Evolutionary conservation across 495 filamentous ascomycete species (phyloP).

Genomic region (Aspergillus ellipticus): DNA sequence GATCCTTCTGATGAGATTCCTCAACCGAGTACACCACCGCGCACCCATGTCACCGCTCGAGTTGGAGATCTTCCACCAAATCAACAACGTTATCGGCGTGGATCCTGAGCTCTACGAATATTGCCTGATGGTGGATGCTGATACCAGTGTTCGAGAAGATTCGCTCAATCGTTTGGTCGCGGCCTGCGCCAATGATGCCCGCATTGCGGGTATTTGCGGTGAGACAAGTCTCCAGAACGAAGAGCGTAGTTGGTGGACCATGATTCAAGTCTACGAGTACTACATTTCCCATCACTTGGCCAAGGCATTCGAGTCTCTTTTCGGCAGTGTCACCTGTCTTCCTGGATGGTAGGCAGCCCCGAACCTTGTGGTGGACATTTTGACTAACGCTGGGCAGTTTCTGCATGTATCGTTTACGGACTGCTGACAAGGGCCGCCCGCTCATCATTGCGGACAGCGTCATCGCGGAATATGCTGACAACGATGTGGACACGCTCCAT

Average conservation of each 20-base stretch:
- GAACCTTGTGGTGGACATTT: neutral
- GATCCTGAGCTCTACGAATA: conserved; percentile 98
- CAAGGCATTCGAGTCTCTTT: conserved; percentile 93
- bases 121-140: conserved; percentile 94
- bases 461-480: conserved; percentile 82
- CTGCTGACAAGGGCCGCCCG: conserved; percentile 85
- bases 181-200: conserved; percentile 87
- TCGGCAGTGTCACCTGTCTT: conserved; percentile 94
- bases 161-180: conserved; percentile 89
- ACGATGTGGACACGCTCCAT: conserved; percentile 88
- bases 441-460: conserved; percentile 87
- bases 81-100: conserved; percentile 98
- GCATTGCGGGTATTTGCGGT: conserved; percentile 95
- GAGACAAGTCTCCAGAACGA: conserved; percentile 97
- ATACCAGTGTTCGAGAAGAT: conserved; percentile 92
- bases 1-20: conserved; percentile 77
- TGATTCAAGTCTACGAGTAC: conserved; percentile 99
- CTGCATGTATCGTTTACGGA: conserved; percentile 95
- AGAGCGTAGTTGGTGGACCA: conserved; percentile 93
- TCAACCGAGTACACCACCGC: conserved; percentile 95
- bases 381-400: conserved; percentile 61
- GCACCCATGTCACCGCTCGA: conserved; percentile 92
- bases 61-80: conserved; percentile 97
- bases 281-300: conserved; percentile 92
- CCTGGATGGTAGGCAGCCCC: conserved; percentile 82